Evolutionary conservation across 768 basidiomycete species (phyloP).

Genomic region (Daedalea quercina): DNA sequence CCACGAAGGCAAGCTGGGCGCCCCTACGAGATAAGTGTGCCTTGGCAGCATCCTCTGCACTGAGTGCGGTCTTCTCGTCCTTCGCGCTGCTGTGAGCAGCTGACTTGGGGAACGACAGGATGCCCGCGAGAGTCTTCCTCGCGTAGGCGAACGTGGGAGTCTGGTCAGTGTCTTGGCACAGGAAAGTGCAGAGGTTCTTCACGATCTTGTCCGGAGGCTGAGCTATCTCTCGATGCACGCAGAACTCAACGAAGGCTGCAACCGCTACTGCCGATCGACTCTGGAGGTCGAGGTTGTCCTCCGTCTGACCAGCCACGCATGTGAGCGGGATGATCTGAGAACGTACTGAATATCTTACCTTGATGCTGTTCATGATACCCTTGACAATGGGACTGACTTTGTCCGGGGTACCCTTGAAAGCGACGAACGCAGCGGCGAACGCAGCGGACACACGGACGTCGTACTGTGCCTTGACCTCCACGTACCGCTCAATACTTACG

Average conservation of each 20-base stretch:
- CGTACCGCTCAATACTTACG: constrained; percentile 70
- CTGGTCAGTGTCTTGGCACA: constrained; percentile 85
- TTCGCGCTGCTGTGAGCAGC: constrained; percentile 27
- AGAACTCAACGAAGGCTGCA: constrained; percentile 84
- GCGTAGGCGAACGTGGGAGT: constrained; percentile 83
- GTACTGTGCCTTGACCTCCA: constrained; percentile 75
- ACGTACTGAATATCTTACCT: constrained; percentile 45
- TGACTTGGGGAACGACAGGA: constrained; percentile 63
- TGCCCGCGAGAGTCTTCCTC: constrained; percentile 57
- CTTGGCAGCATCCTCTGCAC: constrained; percentile 51
- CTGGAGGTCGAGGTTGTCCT: constrained; percentile 86
- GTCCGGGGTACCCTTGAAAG: constrained; percentile 78
- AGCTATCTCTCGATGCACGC: constrained; percentile 58
- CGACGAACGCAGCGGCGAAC: constrained; percentile 87
- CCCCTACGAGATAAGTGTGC: constrained; percentile 77
- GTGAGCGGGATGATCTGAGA: neutral
- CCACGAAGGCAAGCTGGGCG: constrained; percentile 74
- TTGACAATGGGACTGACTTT: constrained; percentile 96
- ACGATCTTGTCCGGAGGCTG: constrained; percentile 96
- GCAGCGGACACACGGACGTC: constrained; percentile 86
- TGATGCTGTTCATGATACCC: constrained; percentile 96
- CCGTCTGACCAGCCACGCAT: constrained; percentile 42
- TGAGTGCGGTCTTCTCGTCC: constrained; percentile 36
- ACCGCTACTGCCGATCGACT: constrained; percentile 82
- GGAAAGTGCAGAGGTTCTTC: constrained; percentile 93